phyloP scores from a whole-genome alignment of 768 basidiomycete species.

The Calocera cornea region DNA sequence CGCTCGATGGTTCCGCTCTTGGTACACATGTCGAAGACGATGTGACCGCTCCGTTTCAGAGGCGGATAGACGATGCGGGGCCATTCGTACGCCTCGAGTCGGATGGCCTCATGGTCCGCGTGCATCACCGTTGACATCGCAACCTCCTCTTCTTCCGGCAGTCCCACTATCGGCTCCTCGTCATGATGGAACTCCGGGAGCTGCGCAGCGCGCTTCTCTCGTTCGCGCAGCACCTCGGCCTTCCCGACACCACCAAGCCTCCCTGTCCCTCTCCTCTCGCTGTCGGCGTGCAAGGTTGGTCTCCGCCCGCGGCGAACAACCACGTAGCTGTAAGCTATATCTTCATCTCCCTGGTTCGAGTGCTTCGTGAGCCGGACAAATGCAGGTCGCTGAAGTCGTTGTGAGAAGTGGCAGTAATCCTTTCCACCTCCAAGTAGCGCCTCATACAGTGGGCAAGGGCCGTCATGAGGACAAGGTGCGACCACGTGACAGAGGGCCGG shows the following conservation, averaged over 20 bases:
- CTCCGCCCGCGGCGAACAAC: constrained; percentile 69
- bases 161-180: neutral
- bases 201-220: constrained; percentile 3
- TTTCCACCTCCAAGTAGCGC: constrained; percentile 27
- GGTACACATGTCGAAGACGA: constrained; percentile 81
- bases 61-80: constrained; percentile 88
- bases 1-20: constrained; percentile 79
- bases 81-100: constrained; percentile 72
- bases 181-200: neutral
- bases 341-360: constrained; percentile 69
- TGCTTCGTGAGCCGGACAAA: constrained; percentile 85
- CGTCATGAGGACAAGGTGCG: constrained; percentile 89
- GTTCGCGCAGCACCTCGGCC: neutral
- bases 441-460: constrained; percentile 52
- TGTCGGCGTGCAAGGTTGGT: constrained; percentile 27
- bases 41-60: constrained; percentile 78
- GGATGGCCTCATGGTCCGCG: constrained; percentile 33
- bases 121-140: neutral
- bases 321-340: constrained; percentile 79
- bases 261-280: constrained; percentile 1
- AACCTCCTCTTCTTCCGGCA: neutral
- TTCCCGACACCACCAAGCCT: neutral
- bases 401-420: constrained; percentile 60
- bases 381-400: constrained; percentile 71
- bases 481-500: constrained; percentile 46